Conservation (phyloP, 129 eudicot genomes). For the Chrysanthemum makinoi region DNA sequence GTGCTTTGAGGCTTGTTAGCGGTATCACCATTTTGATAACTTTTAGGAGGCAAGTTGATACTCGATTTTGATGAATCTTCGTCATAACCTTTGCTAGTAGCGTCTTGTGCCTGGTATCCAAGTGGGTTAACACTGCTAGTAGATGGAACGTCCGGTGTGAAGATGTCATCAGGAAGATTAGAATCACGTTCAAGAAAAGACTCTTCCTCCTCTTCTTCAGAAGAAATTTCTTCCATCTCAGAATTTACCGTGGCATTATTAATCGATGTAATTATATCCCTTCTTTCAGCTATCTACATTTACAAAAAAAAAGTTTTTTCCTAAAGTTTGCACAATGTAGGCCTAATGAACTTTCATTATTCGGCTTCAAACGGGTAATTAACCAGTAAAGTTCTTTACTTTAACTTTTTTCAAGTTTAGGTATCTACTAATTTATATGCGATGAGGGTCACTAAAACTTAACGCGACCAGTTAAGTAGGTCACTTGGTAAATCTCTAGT, state of each 20-base stretch:
- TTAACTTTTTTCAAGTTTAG: too few relatives aligned
- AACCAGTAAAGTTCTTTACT: too few relatives aligned
- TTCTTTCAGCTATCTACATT: constrained; percentile 88
- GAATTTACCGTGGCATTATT: constrained; percentile 41
- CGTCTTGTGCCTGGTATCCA: constrained; percentile 2
- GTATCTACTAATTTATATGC: too few relatives aligned
- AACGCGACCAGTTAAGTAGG: too few relatives aligned
- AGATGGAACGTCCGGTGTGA: constrained; percentile 16
- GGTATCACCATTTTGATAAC: constrained; percentile 28
- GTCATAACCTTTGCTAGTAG: constrained; percentile 7
- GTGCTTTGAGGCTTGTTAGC: constrained; percentile 18
- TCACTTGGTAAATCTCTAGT: too few relatives aligned
- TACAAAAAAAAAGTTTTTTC: not conserved
- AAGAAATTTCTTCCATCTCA: constrained; percentile 30
- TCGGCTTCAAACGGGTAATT: too few relatives aligned
- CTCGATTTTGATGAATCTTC: constrained; percentile 26
- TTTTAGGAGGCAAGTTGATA: constrained; percentile 29
- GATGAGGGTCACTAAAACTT: too few relatives aligned
- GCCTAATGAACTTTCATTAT: too few relatives aligned
- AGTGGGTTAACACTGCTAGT: constrained; percentile 16
- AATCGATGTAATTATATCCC: constrained; percentile 65
- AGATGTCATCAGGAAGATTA: constrained; percentile 23
- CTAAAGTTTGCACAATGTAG: not conserved
- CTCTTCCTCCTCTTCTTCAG: constrained; percentile 34
- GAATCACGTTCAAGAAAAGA: constrained; percentile 36